Evolutionary conservation across 2,329 filamentous ascomycete species (phyloP).

Genomic region (Claviceps spartinae): DNA sequence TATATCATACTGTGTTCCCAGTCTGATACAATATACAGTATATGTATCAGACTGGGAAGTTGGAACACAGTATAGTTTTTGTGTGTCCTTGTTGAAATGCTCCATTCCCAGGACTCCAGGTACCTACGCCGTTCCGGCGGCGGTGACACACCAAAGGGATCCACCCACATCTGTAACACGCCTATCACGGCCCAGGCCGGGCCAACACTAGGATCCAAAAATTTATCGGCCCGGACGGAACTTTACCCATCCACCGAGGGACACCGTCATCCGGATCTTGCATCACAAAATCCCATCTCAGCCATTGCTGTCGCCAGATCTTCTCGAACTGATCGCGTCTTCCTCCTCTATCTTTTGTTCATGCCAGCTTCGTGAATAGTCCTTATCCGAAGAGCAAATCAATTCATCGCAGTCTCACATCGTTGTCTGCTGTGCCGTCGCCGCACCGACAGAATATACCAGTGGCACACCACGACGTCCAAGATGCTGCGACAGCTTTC

Average conservation of each 20-base stretch:
- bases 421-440: not conserved
- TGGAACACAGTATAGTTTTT: too few relatives aligned
- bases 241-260: not conserved
- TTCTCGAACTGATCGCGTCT: not conserved
- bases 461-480: not conserved
- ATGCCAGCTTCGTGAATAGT: too few relatives aligned
- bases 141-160: not conserved
- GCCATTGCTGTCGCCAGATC: too few relatives aligned
- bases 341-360: not conserved
- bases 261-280: too few relatives aligned
- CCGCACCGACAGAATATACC: not conserved
- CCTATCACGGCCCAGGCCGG: not conserved
- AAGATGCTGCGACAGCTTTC: constrained; percentile 24
- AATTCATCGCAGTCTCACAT: not conserved
- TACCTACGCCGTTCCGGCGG: not conserved
- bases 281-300: too few relatives aligned
- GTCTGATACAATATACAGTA: too few relatives aligned
- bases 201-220: not conserved
- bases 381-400: not conserved
- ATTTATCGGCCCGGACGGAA: not conserved
- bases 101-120: too few relatives aligned
- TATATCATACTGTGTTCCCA: too few relatives aligned
- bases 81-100: too few relatives aligned
- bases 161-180: not conserved
- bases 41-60: too few relatives aligned